Base-by-base conservation (phyloP, 495 filamentous ascomycete genomes). In the Gamarada debralockiae region DNA sequence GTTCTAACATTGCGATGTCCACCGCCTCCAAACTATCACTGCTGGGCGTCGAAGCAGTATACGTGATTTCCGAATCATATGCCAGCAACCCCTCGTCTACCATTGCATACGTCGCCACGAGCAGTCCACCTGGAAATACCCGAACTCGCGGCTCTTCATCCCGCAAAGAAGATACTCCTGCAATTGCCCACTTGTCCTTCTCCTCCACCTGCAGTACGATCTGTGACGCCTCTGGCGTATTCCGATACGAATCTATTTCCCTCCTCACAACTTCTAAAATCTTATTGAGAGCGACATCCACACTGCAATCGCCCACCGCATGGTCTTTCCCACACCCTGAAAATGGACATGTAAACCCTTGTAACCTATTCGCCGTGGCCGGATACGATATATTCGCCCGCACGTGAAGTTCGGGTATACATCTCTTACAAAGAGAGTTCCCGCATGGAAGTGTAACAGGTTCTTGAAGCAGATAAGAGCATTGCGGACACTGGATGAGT, bases 391-490 rank as follows among this genome's bases (percentile, higher is more conserved):
- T 85, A 52, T 86, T 80, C 51, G 70, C 71, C 22, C 89, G 77
- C 18, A 67, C 59, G 56, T 81, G 78, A 4, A 80, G 60, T 25
- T 76, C 65, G 6, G 92, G 91, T 1, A 96, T 69, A 67, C 92
- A 97, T 15, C 62, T 63, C 53, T 78, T 81, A 69, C 92, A 97
- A 5, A 95, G 58, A 6, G 85, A 79, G 63, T 86, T 81, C 3
- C 92, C 91, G 63, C 92, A 97, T 2, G 91, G 91, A 15, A 97
- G 71, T 3, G 87, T 88, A 38, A 88, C 72, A 12, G 92, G 90
- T 0, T 76, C 71, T 24, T 67, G 74, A 2, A 92, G 71, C 2
- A 85, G 87, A 13, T 69, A 71, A 10, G 86, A 88, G 65, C 92
- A 96, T 56, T 77, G 69, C 18, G 76, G 73, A 64, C 91, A 96